These are phyloP conservation scores for Lipomyces sp. DNA, from an alignment of 805 yeast species.

Conservation along the genomic window DNA sequence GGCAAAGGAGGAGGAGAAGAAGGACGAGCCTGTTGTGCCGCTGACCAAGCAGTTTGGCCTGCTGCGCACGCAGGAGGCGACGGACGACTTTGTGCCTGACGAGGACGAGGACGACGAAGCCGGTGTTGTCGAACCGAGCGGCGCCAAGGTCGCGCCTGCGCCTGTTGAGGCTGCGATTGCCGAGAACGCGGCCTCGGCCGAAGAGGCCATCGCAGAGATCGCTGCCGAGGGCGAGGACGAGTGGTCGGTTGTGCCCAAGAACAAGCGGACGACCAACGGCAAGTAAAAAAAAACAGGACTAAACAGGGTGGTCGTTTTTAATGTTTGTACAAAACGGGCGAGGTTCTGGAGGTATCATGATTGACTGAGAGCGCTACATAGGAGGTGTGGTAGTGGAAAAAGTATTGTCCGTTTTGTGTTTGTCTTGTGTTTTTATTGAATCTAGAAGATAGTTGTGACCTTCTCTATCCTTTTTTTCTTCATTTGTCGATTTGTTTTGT, in stretches of 20 bases:
- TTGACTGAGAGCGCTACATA: no score
- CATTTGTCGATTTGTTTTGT: no score
- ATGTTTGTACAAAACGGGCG: no score
- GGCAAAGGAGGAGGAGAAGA: slow-evolving; percentile 9
- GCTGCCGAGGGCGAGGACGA: slow-evolving; percentile 29
- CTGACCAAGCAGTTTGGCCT: slow-evolving; percentile 19
- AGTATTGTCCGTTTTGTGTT: no score
- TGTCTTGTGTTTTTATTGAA: no score
- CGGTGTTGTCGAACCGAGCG: slow-evolving; percentile 1
- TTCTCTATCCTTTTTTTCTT: no score
- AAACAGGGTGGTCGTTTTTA: no score
- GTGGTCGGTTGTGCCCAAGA: slow-evolving; percentile 29
- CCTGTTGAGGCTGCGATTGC: slow-evolving; percentile 18
- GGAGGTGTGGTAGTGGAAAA: no score
- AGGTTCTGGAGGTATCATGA: no score
- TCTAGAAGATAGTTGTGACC: no score
- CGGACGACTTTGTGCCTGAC: slow-evolving; percentile 25
- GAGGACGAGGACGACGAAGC: slow-evolving; percentile 27
- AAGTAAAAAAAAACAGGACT: slow-evolving; percentile 1
- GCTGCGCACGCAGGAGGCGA: slow-evolving; percentile 17
- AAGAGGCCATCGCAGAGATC: slow-evolving; percentile 15
- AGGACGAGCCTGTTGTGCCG: slow-evolving; percentile 19
- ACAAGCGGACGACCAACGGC: slow-evolving; percentile 16
- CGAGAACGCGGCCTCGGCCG: slow-evolving; percentile 14
- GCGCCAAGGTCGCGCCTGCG: slow-evolving; percentile 3